phyloP scores from a whole-genome alignment of 2,329 filamentous ascomycete species.

The Hansfordia pulvinata region DNA sequence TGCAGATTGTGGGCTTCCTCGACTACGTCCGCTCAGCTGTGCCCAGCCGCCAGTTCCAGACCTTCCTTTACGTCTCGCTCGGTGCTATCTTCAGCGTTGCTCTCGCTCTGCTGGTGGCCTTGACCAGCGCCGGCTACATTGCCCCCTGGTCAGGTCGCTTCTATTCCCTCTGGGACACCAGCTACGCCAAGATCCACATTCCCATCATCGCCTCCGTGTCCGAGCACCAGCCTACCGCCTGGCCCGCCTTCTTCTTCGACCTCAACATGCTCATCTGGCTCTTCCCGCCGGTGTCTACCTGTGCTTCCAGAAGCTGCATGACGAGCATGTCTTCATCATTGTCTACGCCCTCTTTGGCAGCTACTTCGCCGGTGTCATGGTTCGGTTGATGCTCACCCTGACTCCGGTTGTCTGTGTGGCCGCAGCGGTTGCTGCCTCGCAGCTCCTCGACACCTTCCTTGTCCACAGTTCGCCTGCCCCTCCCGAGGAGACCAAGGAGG shows the following conservation, averaged over 20 bases:
- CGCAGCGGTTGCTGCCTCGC: constrained; percentile 76
- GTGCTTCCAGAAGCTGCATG: constrained; percentile 85
- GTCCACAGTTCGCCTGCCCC: constrained; percentile 47
- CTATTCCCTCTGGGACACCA: constrained; percentile 98
- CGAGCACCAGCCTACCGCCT: constrained; percentile 96
- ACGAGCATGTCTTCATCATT: constrained; percentile 96
- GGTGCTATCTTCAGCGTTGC: constrained; percentile 61
- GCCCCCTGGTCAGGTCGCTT: constrained; percentile 97
- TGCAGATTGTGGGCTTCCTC: constrained; percentile 86
- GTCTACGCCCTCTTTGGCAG: constrained; percentile 94
- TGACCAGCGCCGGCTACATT: constrained; percentile 83
- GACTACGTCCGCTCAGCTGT: constrained; percentile 83
- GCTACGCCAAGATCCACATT: constrained; percentile 98
- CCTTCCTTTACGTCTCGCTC: constrained; percentile 65
- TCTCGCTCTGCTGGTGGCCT: constrained; percentile 62
- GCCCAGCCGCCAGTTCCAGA: constrained; percentile 87
- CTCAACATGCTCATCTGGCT: constrained; percentile 98
- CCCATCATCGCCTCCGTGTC: constrained; percentile 99
- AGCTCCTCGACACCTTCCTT: constrained; percentile 79
- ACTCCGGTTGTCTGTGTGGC: constrained; percentile 94
- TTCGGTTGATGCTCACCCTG: constrained; percentile 93
- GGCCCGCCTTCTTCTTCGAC: constrained; percentile 99
- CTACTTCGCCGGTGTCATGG: constrained; percentile 99
- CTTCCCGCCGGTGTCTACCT: constrained; percentile 98
- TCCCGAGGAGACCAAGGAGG: constrained; percentile 24